A percentile compares a stretch with the other conserved stretches of the same genome.
These are phyloP conservation scores for Zygoascus tannicola DNA, from an alignment of 805 yeast genomes.

Conservation along the genomic window DNA sequence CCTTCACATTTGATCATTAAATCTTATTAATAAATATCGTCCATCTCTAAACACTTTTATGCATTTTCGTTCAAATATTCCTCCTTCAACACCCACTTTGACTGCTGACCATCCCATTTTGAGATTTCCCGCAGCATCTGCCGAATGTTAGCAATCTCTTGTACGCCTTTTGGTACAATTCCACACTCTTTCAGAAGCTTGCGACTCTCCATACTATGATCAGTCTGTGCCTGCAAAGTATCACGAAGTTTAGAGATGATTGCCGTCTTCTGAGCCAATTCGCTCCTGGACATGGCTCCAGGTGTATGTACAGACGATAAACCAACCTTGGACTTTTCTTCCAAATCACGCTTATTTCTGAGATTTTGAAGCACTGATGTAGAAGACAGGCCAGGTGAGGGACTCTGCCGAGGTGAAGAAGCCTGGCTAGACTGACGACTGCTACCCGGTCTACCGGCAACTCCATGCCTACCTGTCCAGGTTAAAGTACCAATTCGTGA, in stretches of 20 bases:
- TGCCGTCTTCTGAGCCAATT: conserved; percentile 14
- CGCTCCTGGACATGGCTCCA: conserved; percentile 6
- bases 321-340: conserved; percentile 15
- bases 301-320: neutral
- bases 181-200: conserved; percentile 36
- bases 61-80: conserved; percentile 26
- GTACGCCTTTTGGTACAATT: conserved; percentile 36
- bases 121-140: conserved; percentile 63
- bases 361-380: conserved; percentile 41
- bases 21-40: no score
- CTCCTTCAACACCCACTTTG: conserved; percentile 58
- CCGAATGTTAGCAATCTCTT: conserved; percentile 52
- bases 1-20: no score
- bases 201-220: conserved; percentile 39
- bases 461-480: conserved; percentile 91
- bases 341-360: conserved; percentile 35
- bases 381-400: conserved; percentile 28
- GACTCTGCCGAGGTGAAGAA: conserved; percentile 1
- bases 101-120: conserved; percentile 47
- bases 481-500: conserved; percentile 74
- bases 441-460: conserved; percentile 48
- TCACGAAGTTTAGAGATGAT: conserved; percentile 32
- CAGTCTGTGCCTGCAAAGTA: conserved; percentile 32
- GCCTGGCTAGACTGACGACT: neutral
- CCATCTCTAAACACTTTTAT: no score